phyloP scores from a whole-genome alignment of 495 filamentous ascomycete genomes.

The Penicillium bialowiezense region DNA sequence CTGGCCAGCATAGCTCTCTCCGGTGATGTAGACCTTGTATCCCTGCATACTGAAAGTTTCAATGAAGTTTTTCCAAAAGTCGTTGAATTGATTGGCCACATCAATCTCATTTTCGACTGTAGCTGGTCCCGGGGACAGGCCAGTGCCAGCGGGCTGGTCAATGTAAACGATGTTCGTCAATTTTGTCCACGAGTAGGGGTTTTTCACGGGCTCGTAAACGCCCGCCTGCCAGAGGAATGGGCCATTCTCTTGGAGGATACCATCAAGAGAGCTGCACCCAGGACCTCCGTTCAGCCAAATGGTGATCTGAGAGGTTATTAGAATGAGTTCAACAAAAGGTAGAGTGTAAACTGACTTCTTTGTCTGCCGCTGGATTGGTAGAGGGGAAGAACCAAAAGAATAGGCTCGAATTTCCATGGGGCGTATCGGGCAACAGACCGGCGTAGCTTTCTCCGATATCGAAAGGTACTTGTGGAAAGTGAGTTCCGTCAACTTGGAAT shows the following conservation, averaged over 20 bases:
- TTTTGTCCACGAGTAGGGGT: slow-evolving; percentile 69
- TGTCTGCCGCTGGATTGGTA: slow-evolving; percentile 46
- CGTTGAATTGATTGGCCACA: slow-evolving; percentile 64
- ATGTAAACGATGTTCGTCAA: slow-evolving; percentile 75
- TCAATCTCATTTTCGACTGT: slow-evolving; percentile 64
- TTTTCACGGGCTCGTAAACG: slow-evolving; percentile 58
- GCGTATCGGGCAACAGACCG: slow-evolving; percentile 68
- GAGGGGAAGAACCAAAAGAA: slow-evolving; percentile 80
- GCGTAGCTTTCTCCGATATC: slow-evolving; percentile 77
- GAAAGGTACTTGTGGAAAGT: slow-evolving; percentile 69
- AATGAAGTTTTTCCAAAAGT: slow-evolving; percentile 69
- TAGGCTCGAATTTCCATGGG: slow-evolving; percentile 49
- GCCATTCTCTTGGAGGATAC: slow-evolving; percentile 72
- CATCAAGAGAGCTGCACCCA: slow-evolving; percentile 67
- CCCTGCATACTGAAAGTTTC: slow-evolving; percentile 62
- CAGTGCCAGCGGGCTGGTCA: slow-evolving; percentile 76
- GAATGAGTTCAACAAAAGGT: background rate
- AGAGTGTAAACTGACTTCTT: slow-evolving; percentile 59
- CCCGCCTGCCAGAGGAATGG: slow-evolving; percentile 74
- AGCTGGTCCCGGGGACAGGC: slow-evolving; percentile 61
- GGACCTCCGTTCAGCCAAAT: slow-evolving; percentile 73
- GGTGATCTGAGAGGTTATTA: slow-evolving; percentile 47
- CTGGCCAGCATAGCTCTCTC: slow-evolving; percentile 69
- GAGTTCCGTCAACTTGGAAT: slow-evolving; percentile 64
- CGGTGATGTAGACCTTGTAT: slow-evolving; percentile 65